These are phyloP conservation scores for Canna indica DNA, from an alignment of 176 grass and related monocot genomes.

Conservation along the genomic window DNA sequence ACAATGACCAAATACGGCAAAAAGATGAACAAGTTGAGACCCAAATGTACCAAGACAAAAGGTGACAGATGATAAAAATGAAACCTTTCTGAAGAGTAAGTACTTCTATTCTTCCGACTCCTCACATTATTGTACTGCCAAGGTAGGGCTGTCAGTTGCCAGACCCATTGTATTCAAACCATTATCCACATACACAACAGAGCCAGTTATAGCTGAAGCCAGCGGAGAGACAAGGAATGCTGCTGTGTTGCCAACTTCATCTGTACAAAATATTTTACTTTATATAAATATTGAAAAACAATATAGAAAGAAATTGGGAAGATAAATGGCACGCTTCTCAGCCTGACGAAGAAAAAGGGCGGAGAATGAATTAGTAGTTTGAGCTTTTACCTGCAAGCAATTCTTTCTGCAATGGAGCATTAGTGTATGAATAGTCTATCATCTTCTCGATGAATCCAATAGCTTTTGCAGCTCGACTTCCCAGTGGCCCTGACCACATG, in stretches of 20 bases:
- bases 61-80: too few relatives aligned
- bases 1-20: too few relatives aligned
- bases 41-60: too few relatives aligned
- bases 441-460: slow-evolving; percentile 92
- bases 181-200: slow-evolving; percentile 78
- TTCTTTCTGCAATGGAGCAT: slow-evolving; percentile 81
- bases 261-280: slow-evolving; percentile 23
- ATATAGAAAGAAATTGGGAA: background rate
- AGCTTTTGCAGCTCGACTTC: slow-evolving; percentile 79
- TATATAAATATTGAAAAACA: background rate
- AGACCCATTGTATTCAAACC: slow-evolving; percentile 82
- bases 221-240: slow-evolving; percentile 70
- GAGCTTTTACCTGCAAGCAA: slow-evolving; percentile 46
- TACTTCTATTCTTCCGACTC: background rate
- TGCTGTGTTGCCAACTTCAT: slow-evolving; percentile 70
- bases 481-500: slow-evolving; percentile 49
- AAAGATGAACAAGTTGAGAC: too few relatives aligned
- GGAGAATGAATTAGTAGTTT: background rate
- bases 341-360: too few relatives aligned
- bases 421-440: slow-evolving; percentile 69
- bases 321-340: too few relatives aligned
- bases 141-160: slow-evolving; percentile 47
- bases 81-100: too few relatives aligned
- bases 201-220: slow-evolving; percentile 72
- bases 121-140: slow-evolving; percentile 21